Evolutionary conservation across 2,329 filamentous ascomycete genomes (phyloP).

Genomic region (Eutypella sp.): DNA sequence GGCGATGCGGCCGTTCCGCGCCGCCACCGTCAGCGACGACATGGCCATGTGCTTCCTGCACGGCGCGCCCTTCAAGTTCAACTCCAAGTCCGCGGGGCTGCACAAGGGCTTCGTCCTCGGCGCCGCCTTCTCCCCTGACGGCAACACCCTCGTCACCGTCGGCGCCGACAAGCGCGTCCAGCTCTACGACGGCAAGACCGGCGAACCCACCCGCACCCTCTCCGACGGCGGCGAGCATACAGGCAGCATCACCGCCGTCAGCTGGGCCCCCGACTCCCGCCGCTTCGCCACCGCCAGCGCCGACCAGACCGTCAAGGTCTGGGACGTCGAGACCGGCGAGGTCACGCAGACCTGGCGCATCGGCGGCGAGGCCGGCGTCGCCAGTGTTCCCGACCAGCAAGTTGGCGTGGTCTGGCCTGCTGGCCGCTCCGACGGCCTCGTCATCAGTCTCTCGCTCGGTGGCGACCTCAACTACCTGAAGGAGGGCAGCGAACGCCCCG

Average conservation of each 20-base stretch:
- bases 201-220: constrained; percentile 72
- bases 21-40: constrained; percentile 88
- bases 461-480: constrained; percentile 88
- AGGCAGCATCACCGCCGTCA: constrained; percentile 87
- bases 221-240: constrained; percentile 79
- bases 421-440: constrained; percentile 74
- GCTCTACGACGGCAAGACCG: constrained; percentile 94
- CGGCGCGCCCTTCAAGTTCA: constrained; percentile 94
- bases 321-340: constrained; percentile 80
- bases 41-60: constrained; percentile 87
- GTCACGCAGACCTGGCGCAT: constrained; percentile 79
- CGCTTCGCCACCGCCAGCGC: constrained; percentile 86
- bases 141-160: constrained; percentile 74
- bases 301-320: constrained; percentile 90
- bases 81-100: constrained; percentile 69
- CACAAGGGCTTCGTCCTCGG: constrained; percentile 89
- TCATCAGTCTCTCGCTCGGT: constrained; percentile 83
- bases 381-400: constrained; percentile 79
- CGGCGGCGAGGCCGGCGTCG: constrained; percentile 63
- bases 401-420: constrained; percentile 89
- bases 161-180: constrained; percentile 91
- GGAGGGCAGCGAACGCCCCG: constrained; percentile 64
- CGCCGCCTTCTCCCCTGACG: constrained; percentile 85
- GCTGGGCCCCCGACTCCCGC: constrained; percentile 83
- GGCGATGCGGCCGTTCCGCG: constrained; percentile 83